Percentiles rank a stretch among this genome's conserved stretches.
phyloP scores from a whole-genome alignment of 1,139 yeast genomes.

The Yamadazyma sp. region DNA sequence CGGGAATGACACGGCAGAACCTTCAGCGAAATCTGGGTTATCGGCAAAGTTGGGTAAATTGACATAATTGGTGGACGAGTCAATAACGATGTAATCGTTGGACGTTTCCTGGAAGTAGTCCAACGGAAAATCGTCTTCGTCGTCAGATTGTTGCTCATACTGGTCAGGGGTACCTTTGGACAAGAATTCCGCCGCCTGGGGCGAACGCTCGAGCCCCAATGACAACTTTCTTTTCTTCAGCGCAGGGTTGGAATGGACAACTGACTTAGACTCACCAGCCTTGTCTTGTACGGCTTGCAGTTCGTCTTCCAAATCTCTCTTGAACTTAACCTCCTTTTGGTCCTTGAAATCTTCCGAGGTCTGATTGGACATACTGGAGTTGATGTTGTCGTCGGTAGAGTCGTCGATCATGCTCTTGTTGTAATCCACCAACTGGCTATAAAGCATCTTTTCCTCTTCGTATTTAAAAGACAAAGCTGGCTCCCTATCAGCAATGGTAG shows the following conservation, averaged over 20 bases:
- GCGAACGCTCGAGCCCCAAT: constrained; percentile 10
- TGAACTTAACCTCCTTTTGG: background rate
- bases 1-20: constrained; percentile 23
- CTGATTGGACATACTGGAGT: constrained; percentile 10
- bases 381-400: constrained; percentile 11
- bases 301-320: background rate
- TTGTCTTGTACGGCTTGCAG: too few relatives aligned
- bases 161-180: constrained; percentile 28
- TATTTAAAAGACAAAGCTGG: constrained; percentile 65
- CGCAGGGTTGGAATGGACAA: background rate
- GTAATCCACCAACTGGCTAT: constrained; percentile 46
- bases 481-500: constrained; percentile 59
- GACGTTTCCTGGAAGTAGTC: constrained; percentile 49
- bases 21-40: constrained; percentile 16
- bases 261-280: too few relatives aligned
- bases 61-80: constrained; percentile 16
- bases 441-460: constrained; percentile 47
- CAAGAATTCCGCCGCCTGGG: constrained; percentile 21
- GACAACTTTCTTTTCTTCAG: constrained; percentile 16
- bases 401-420: constrained; percentile 21
- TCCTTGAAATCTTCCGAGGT: constrained; percentile 7
- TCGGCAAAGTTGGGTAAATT: constrained; percentile 20
- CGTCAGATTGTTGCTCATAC: constrained; percentile 16
- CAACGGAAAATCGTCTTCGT: constrained; percentile 68
- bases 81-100: constrained; percentile 37